Percentiles rank a stretch among this genome's conserved stretches.
Conservation (phyloP, 305 asterid genomes). For the Fraxinus floribunda region DNA sequence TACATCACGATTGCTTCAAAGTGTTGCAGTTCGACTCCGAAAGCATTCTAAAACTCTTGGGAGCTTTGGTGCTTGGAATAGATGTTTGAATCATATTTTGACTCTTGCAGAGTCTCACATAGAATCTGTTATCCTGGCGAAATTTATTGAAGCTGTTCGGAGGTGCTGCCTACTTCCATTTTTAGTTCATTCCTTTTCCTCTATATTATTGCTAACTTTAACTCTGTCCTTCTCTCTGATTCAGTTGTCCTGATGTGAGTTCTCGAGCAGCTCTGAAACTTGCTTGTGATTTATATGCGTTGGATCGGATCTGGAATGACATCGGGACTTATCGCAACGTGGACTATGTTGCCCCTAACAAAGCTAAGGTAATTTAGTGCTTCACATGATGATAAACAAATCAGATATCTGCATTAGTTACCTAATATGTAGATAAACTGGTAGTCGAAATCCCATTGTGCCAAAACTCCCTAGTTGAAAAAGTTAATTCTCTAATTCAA, state of each 20-base stretch:
- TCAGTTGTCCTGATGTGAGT: conserved; percentile 75
- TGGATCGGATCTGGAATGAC: conserved; percentile 96
- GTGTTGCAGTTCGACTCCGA: conserved; percentile 76
- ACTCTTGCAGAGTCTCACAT: conserved; percentile 95
- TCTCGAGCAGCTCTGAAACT: conserved; percentile 79
- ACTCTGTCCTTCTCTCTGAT: conserved; percentile 17
- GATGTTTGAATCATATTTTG: conserved; percentile 91
- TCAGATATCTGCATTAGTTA: not conserved
- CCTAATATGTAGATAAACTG: not conserved
- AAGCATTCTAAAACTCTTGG: conserved; percentile 89
- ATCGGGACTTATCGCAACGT: conserved; percentile 96
- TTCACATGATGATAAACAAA: not conserved
- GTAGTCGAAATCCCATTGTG: not conserved
- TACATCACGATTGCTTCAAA: conserved; percentile 90
- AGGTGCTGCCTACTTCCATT: conserved; percentile 40
- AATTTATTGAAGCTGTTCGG: conserved; percentile 74
- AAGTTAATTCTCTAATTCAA: not conserved
- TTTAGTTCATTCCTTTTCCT: not conserved
- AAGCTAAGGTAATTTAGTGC: conserved; percentile 69
- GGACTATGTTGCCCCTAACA: conserved; percentile 95
- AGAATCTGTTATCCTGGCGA: conserved; percentile 77
- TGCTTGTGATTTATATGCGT: conserved; percentile 79
- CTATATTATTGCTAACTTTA: conserved; percentile 7
- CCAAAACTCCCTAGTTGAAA: not conserved
- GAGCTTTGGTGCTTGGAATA: conserved; percentile 95